These are phyloP conservation scores for Fusarium dlaminii DNA, from an alignment of 2,329 filamentous ascomycete genomes.

Conservation along the genomic window DNA sequence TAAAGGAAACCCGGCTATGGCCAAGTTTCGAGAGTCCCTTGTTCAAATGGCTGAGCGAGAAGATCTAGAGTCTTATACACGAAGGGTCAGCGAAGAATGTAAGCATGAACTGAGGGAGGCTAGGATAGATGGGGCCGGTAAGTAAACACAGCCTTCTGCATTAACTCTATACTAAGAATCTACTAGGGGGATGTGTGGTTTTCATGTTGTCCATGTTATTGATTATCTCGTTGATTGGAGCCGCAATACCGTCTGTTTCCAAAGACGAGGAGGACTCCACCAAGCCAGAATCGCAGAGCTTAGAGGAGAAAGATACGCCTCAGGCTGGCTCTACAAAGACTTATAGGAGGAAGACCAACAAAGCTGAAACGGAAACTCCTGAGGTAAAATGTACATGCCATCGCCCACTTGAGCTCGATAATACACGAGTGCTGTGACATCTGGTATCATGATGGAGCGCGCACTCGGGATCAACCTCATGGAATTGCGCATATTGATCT, in stretches of 20 bases:
- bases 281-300: not conserved
- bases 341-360: not conserved
- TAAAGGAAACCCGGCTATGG: not conserved
- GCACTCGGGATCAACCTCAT: not conserved
- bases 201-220: rapidly evolving
- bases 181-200: not conserved
- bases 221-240: rapidly evolving
- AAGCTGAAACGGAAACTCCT: not conserved
- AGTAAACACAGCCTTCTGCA: not conserved
- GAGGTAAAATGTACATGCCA: not conserved
- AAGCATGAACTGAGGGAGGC: not conserved
- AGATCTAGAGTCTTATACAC: not conserved
- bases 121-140: not conserved
- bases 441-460: not conserved
- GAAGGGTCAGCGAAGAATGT: not conserved
- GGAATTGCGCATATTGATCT: not conserved
- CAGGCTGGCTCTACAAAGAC: not conserved
- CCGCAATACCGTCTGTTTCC: not conserved
- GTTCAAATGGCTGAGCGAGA: not conserved
- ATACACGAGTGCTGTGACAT: not conserved
- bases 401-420: not conserved
- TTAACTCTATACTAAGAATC: not conserved
- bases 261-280: not conserved
- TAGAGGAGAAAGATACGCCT: not conserved
- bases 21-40: not conserved